Conservation (phyloP, 345 rosid species). For the Gossypium australe region DNA sequence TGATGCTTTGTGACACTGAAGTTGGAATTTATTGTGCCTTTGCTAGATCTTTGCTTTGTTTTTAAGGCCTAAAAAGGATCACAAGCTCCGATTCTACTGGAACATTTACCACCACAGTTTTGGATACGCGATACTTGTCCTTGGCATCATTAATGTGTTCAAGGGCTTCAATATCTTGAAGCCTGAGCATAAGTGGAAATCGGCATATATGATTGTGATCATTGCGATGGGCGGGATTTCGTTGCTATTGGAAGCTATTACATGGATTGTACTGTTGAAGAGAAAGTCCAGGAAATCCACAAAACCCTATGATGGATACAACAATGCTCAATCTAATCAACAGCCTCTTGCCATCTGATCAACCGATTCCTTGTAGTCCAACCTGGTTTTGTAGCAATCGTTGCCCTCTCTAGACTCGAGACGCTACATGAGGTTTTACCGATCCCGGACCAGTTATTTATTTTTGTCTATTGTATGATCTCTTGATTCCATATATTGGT, state of each 20-base stretch:
- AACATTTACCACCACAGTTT: conserved; percentile 71
- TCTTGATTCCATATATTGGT: conserved; percentile 4
- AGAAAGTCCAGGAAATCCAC: conserved; percentile 51
- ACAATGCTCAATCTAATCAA: conserved; percentile 33
- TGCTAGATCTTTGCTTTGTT: conserved; percentile 65
- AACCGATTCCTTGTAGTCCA: not conserved
- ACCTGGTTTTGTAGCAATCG: conserved; percentile 9
- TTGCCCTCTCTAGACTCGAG: not conserved
- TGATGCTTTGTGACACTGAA: not conserved
- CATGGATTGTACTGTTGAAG: conserved; percentile 64
- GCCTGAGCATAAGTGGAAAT: conserved; percentile 50
- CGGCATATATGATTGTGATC: conserved; percentile 42
- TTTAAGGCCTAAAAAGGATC: conserved; percentile 78
- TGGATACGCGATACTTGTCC: conserved; percentile 54
- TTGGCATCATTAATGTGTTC: conserved; percentile 63
- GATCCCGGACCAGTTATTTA: not conserved
- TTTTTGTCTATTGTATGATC: conserved; percentile 12
- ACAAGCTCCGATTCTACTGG: conserved; percentile 72
- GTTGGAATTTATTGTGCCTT: conserved; percentile 2
- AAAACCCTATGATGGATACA: conserved; percentile 42
- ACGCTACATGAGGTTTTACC: not conserved
- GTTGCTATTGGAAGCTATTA: conserved; percentile 52
- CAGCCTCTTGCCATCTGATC: conserved; percentile 23
- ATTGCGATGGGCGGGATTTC: conserved; percentile 52
- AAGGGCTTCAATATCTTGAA: conserved; percentile 65